A percentile compares a stretch with the other conserved stretches of the same genome.
Conservation (phyloP, 805 yeast species). For the Zygoascus tannicola region DNA sequence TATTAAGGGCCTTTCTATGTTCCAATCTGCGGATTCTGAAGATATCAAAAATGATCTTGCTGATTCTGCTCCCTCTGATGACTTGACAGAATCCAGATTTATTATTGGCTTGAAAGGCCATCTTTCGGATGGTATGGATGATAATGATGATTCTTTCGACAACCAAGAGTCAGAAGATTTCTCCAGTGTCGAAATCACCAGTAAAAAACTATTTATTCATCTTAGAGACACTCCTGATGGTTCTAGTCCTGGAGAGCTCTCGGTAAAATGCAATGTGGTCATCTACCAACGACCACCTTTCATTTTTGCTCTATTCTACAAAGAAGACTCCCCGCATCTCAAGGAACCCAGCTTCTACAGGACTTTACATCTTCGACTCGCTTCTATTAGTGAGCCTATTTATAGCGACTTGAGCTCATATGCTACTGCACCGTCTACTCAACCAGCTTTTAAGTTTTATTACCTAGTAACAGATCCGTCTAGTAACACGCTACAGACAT, state of each 20-base stretch:
- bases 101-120: conserved; percentile 16
- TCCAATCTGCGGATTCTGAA: not conserved
- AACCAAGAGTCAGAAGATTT: not conserved
- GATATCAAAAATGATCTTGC: conserved; percentile 1
- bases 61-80: conserved; percentile 10
- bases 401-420: conserved; percentile 13
- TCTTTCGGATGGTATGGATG: conserved; percentile 11
- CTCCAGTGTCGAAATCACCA: not conserved
- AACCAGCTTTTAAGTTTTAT: conserved; percentile 11
- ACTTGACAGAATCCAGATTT: conserved; percentile 16
- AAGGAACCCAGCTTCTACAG: conserved; percentile 8
- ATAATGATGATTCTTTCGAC: conserved; percentile 1
- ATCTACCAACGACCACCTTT: conserved; percentile 21
- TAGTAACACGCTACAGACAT: conserved; percentile 12
- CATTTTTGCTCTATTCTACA: conserved; percentile 16
- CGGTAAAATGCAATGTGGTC: conserved; percentile 11
- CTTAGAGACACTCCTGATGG: not conserved
- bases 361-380: conserved; percentile 19
- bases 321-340: conserved; percentile 5
- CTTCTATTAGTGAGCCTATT: conserved; percentile 21
- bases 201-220: conserved; percentile 6
- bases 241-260: not conserved
- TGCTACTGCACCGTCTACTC: not conserved
- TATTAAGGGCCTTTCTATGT: conserved; percentile 1
- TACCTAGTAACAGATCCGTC: conserved; percentile 15